Conservation (phyloP, 441 rosid genomes). For the Pelargonium myrrhifolium region DNA sequence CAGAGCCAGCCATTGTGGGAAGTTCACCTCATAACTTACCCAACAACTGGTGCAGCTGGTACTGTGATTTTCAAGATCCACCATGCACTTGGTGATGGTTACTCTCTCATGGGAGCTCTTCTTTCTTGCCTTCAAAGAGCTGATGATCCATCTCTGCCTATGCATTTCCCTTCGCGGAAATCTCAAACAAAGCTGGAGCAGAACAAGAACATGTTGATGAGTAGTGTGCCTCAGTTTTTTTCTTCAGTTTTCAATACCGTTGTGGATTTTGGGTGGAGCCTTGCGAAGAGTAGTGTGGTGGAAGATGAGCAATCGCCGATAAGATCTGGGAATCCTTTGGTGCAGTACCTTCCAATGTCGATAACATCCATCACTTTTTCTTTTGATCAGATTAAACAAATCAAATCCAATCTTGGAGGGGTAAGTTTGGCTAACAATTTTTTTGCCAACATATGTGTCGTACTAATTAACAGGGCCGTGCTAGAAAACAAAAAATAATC, state of each 20-base stretch:
- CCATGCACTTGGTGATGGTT: conserved; percentile 47
- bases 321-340: conserved; percentile 25
- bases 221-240: not conserved
- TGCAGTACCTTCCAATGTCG: conserved; percentile 28
- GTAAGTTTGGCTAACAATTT: conserved; percentile 16
- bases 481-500: too few relatives aligned
- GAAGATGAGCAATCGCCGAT: conserved; percentile 30
- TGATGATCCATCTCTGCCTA: conserved; percentile 32
- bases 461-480: not conserved
- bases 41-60: conserved; percentile 34
- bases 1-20: conserved; percentile 45
- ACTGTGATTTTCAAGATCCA: conserved; percentile 39
- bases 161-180: conserved; percentile 30
- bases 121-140: conserved; percentile 40
- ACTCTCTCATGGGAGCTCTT: conserved; percentile 47
- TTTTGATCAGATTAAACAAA: conserved; percentile 32
- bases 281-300: conserved; percentile 27
- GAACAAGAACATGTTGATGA: not conserved
- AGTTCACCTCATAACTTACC: conserved; percentile 36
- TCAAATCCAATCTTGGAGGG: conserved; percentile 37
- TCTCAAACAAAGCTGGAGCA: not conserved
- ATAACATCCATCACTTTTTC: conserved; percentile 29
- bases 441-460: too few relatives aligned
- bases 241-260: conserved; percentile 22
- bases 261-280: conserved; percentile 31